Conservation (phyloP, 306 rosid genomes). For the Quercus variabilis region DNA sequence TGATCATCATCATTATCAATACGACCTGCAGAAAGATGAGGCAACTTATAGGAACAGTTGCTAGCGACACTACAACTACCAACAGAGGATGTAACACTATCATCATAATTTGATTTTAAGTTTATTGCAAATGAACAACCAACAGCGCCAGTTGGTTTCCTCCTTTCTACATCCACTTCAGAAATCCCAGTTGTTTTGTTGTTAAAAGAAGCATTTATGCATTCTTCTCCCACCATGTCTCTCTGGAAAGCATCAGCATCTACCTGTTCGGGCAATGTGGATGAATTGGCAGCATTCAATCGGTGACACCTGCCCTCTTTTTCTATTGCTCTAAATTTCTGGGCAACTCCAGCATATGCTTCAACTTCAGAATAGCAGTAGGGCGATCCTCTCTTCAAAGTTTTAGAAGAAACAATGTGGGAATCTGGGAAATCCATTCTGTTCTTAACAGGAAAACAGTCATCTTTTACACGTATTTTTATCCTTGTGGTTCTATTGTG, state of each 20-base stretch:
- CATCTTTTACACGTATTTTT: slow-evolving; percentile 28
- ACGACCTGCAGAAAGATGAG: slow-evolving; percentile 49
- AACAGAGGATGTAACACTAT: slow-evolving; percentile 65
- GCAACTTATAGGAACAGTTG: slow-evolving; percentile 41
- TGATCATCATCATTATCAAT: slow-evolving; percentile 47
- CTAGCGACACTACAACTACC: slow-evolving; percentile 79
- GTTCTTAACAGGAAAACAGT: slow-evolving; percentile 28
- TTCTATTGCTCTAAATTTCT: slow-evolving; percentile 54
- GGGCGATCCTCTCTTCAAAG: slow-evolving; percentile 54
- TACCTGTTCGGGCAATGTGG: slow-evolving; percentile 35
- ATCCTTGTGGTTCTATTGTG: slow-evolving; percentile 39
- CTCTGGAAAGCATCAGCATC: slow-evolving; percentile 48
- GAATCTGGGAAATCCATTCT: slow-evolving; percentile 28
- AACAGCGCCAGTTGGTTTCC: slow-evolving; percentile 44
- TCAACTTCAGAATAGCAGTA: slow-evolving; percentile 43
- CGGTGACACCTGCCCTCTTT: slow-evolving; percentile 45
- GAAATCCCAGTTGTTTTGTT: slow-evolving; percentile 32
- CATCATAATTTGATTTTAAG: slow-evolving; percentile 41
- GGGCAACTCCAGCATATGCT: slow-evolving; percentile 46
- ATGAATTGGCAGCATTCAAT: slow-evolving; percentile 38
- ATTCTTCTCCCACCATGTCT: slow-evolving; percentile 40
- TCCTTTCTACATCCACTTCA: slow-evolving; percentile 39
- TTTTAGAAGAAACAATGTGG: slow-evolving; percentile 34
- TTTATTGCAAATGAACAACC: slow-evolving; percentile 46
- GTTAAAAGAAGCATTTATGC: slow-evolving; percentile 36